These are phyloP conservation scores for Neckera pumila DNA, from an alignment of 225 moss, liverwort and hornwort genomes.

Conservation along the genomic window DNA sequence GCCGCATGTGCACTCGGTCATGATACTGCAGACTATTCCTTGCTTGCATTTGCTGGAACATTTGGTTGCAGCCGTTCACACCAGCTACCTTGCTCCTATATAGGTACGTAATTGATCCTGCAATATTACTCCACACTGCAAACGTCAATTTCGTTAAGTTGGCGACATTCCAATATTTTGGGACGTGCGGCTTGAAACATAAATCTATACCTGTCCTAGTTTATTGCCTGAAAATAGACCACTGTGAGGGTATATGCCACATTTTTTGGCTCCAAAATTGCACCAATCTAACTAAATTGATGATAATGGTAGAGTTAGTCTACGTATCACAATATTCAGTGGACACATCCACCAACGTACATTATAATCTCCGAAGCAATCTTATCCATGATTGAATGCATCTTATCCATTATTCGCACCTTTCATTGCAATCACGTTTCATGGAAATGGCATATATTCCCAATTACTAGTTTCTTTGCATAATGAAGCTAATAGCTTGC, in stretches of 20 bases:
- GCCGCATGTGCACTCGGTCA: no score
- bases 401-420: background rate
- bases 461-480: background rate
- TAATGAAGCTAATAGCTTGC: background rate
- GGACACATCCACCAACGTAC: background rate
- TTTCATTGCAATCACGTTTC: background rate
- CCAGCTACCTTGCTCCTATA: background rate
- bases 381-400: background rate
- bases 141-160: background rate
- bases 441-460: background rate
- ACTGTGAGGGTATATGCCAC: background rate
- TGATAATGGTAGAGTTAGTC: background rate
- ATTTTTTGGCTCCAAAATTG: no score
- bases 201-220: background rate
- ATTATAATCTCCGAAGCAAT: background rate
- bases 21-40: background rate
- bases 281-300: background rate
- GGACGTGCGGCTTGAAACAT: background rate
- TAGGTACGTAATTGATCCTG: background rate
- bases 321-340: background rate
- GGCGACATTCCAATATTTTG: background rate
- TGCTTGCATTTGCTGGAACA: background rate
- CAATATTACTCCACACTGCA: background rate
- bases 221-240: no score
- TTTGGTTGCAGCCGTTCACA: background rate